These are phyloP conservation scores for Kwoniella sp. DNA, from an alignment of 768 basidiomycete species.

Conservation along the genomic window DNA sequence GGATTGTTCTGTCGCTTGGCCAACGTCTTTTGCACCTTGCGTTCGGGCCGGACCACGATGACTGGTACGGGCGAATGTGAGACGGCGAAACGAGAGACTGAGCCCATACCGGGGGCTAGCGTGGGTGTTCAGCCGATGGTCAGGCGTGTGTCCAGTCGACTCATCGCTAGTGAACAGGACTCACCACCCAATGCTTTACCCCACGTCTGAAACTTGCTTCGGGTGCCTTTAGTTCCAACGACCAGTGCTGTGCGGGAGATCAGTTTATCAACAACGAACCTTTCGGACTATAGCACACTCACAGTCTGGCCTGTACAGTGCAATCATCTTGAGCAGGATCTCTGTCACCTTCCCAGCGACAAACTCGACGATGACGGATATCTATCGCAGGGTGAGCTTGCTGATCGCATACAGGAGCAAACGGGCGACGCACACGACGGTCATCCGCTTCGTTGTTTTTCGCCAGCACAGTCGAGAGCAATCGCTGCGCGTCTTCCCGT, in stretches of 20 bases:
- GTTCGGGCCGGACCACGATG: slow-evolving; percentile 83
- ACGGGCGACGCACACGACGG: slow-evolving; percentile 60
- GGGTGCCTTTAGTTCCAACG: slow-evolving; percentile 79
- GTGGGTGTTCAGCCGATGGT: background rate
- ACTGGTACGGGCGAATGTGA: slow-evolving; percentile 92
- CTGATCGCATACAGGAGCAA: background rate
- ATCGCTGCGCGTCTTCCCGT: slow-evolving; percentile 77
- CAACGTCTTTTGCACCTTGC: slow-evolving; percentile 75
- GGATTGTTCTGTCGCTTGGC: slow-evolving; percentile 85
- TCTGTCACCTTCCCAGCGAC: slow-evolving; percentile 86
- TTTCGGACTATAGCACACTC: no score
- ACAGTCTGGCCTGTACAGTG: slow-evolving; percentile 55
- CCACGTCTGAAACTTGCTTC: slow-evolving; percentile 58
- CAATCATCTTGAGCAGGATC: slow-evolving; percentile 85
- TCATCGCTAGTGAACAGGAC: background rate
- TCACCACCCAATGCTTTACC: slow-evolving; percentile 55
- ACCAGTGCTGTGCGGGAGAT: slow-evolving; percentile 58
- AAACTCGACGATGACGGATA: slow-evolving; percentile 88
- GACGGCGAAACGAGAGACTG: slow-evolving; percentile 65
- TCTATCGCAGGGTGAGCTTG: slow-evolving; percentile 50
- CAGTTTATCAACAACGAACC: background rate
- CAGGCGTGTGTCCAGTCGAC: background rate
- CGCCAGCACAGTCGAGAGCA: slow-evolving; percentile 74
- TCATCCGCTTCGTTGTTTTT: slow-evolving; percentile 75
- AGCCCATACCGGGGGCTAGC: slow-evolving; percentile 58